These are phyloP conservation scores for Leccinum broughii DNA, from an alignment of 768 basidiomycete genomes.

Conservation along the genomic window DNA sequence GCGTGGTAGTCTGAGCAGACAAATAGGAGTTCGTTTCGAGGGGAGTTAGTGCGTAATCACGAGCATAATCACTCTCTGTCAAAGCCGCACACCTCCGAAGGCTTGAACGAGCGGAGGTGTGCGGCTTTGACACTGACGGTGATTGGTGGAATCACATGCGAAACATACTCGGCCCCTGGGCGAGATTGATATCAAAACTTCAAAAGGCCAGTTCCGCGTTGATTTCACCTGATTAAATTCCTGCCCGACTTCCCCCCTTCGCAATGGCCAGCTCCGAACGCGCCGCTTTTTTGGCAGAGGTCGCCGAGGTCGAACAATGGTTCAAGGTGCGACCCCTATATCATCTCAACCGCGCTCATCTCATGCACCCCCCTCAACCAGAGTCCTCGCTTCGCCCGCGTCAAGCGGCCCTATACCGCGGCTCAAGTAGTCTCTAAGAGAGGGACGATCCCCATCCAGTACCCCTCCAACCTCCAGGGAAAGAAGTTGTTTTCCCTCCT, in stretches of 20 bases:
- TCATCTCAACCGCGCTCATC: background rate
- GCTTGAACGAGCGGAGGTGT: background rate
- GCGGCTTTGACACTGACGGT: constrained; percentile 4
- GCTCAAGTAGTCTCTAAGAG: constrained; percentile 93
- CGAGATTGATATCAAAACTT: constrained; percentile 23
- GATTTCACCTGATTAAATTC: background rate
- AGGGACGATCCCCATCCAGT: constrained; percentile 81
- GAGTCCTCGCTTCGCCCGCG: constrained; percentile 84
- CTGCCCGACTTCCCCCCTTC: constrained; percentile 2
- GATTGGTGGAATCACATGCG: constrained; percentile 27
- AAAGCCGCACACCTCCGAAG: no score
- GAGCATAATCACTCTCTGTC: background rate
- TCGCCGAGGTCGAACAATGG: constrained; percentile 85
- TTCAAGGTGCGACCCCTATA: constrained; percentile 69
- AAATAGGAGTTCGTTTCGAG: background rate
- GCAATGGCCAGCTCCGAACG: constrained; percentile 63
- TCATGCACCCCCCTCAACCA: constrained; percentile 31
- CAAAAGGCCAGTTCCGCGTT: background rate
- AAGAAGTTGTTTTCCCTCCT: constrained; percentile 86
- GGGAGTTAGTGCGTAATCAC: constrained; percentile 30
- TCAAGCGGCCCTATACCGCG: constrained; percentile 91
- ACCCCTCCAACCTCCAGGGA: constrained; percentile 81
- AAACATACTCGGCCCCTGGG: background rate
- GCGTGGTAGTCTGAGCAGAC: background rate
- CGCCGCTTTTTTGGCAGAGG: constrained; percentile 74